Conservation (phyloP, 2,329 filamentous ascomycete species). For the Colletotrichum salicis region DNA sequence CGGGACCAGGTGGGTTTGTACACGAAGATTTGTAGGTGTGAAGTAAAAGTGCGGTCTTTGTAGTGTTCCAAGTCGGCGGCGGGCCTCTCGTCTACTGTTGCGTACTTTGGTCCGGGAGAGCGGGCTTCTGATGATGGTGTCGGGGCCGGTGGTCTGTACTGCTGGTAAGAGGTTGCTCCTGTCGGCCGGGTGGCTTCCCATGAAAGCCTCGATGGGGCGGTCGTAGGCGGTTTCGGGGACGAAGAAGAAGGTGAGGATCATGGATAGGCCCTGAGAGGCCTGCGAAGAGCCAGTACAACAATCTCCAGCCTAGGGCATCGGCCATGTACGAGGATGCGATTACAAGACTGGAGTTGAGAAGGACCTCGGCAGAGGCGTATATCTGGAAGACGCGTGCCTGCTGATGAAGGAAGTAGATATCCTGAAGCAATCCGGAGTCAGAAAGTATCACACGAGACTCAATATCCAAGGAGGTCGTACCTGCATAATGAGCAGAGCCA, state of each 20-base stretch:
- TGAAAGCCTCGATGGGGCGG: conserved; percentile 21
- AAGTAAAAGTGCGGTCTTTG: conserved; percentile 17
- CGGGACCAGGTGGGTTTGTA: conserved; percentile 6
- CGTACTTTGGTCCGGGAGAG: conserved; percentile 1
- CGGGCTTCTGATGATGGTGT: background rate
- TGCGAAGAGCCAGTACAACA: conserved; percentile 29
- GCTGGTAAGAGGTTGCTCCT: conserved; percentile 6
- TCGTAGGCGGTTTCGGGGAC: conserved; percentile 33
- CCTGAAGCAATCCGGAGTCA: conserved; percentile 2
- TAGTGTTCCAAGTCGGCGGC: background rate
- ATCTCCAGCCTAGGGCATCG: conserved; percentile 19
- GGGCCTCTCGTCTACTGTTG: background rate
- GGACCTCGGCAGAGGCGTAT: conserved; percentile 21
- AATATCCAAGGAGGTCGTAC: background rate
- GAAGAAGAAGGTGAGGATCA: conserved; percentile 24
- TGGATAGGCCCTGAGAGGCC: conserved; percentile 18
- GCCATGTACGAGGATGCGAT: conserved; percentile 28
- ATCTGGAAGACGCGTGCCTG: conserved; percentile 23
- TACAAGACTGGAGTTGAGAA: conserved; percentile 20
- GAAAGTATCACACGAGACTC: background rate
- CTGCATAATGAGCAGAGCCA: conserved; percentile 26
- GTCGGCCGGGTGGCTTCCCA: conserved; percentile 13
- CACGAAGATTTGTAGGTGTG: conserved; percentile 17
- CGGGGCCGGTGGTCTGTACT: background rate
- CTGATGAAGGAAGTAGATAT: conserved; percentile 31